A percentile compares a stretch with the other conserved stretches of the same genome.
Evolutionary conservation across 306 rosid species (phyloP).

Genomic region (Arachis hypogaea): DNA sequence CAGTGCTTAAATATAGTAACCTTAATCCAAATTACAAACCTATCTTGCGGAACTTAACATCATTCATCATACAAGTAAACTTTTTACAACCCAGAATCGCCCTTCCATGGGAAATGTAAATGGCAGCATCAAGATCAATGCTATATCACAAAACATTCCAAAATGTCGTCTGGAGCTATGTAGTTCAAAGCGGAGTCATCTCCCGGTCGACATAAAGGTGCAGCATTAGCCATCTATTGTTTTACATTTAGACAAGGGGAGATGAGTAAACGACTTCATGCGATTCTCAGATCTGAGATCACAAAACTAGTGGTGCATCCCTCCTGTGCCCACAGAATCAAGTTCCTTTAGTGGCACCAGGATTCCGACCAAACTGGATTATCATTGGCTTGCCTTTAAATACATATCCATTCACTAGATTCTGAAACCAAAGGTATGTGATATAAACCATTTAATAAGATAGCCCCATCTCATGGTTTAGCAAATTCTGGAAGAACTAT

Average conservation of each 20-base stretch:
- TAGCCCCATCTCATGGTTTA: not conserved
- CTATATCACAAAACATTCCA: constrained; percentile 12
- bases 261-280: constrained; percentile 7
- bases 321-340: constrained; percentile 16
- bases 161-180: not conserved
- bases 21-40: constrained; percentile 13
- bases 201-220: constrained; percentile 28
- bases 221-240: constrained; percentile 11
- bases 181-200: constrained; percentile 6
- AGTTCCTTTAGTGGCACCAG: constrained; percentile 61
- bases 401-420: constrained; percentile 76
- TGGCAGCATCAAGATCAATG: constrained; percentile 9
- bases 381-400: constrained; percentile 94
- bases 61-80: not conserved
- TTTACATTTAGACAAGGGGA: constrained; percentile 15
- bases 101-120: constrained; percentile 8
- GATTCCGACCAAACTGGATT: constrained; percentile 87
- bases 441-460: constrained; percentile 3
- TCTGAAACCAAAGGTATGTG: constrained; percentile 54
- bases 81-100: constrained; percentile 20
- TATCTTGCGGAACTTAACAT: constrained; percentile 11
- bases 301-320: constrained; percentile 4
- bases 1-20: no score
- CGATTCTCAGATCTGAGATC: constrained; percentile 7
- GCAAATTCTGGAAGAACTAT: constrained; percentile 14